Percentiles rank a stretch among this genome's conserved stretches.
These are phyloP conservation scores for Globisporangium radiosum DNA, from an alignment of 352 stramenopile species.

Conservation along the genomic window DNA sequence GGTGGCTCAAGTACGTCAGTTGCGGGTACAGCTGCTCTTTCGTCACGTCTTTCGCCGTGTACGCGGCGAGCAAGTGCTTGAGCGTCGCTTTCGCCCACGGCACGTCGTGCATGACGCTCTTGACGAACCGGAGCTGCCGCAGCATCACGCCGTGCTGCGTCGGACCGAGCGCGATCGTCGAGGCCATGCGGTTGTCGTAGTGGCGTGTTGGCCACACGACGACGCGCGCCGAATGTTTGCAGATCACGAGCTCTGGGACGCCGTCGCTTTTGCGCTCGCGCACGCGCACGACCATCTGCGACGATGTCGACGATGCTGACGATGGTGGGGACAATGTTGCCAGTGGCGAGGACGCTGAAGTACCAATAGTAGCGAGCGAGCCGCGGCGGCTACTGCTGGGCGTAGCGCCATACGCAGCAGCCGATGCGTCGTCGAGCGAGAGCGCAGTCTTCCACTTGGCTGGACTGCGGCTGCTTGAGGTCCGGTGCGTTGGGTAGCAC, in stretches of 20 bases:
- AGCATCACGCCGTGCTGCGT: constrained; percentile 78
- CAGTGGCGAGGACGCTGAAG: no score
- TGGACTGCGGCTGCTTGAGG: constrained; percentile 3
- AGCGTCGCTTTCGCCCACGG: constrained; percentile 75
- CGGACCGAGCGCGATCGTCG: constrained; percentile 49
- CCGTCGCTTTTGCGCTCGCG: constrained; percentile 40
- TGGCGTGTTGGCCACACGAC: constrained; percentile 36
- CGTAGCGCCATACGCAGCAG: constrained; percentile 1
- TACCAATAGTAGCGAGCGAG: neutral
- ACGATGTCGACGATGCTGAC: constrained; percentile 14
- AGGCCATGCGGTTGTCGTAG: constrained; percentile 35
- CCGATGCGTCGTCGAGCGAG: neutral
- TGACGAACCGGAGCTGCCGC: constrained; percentile 75
- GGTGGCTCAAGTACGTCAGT: constrained; percentile 54
- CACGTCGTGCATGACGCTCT: constrained; percentile 78
- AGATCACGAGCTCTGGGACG: constrained; percentile 54
- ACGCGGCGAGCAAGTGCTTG: constrained; percentile 49
- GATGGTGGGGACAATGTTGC: no score
- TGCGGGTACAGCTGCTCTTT: constrained; percentile 79
- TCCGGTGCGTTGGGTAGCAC: constrained; percentile 13
- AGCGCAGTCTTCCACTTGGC: constrained; percentile 7
- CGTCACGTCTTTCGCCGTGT: constrained; percentile 64
- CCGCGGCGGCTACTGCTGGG: neutral
- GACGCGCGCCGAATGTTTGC: constrained; percentile 39
- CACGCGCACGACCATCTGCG: constrained; percentile 51